Percentiles rank a stretch among this genome's conserved stretches.
Evolutionary conservation across 306 rosid species (phyloP).

Genomic region (Lathyrus tuberosus): DNA sequence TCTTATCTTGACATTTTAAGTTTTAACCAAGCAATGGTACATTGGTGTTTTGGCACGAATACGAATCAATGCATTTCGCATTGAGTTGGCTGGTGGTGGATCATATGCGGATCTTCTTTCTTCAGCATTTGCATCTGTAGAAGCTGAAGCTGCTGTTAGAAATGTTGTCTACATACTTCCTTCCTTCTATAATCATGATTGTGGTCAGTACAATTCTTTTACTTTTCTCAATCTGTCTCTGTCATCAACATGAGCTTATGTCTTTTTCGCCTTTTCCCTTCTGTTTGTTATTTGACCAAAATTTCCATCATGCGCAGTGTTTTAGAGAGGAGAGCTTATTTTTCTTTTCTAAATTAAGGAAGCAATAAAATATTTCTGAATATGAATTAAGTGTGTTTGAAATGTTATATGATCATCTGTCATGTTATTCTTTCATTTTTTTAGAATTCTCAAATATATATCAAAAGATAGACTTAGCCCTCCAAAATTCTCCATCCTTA

Average conservation of each 20-base stretch:
- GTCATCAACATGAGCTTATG: neutral
- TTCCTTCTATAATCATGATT: conserved; percentile 92
- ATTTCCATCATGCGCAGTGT: conserved; percentile 4
- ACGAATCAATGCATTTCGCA: conserved; percentile 84
- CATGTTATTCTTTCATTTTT: no score
- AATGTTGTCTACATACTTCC: conserved; percentile 88
- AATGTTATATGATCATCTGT: no score
- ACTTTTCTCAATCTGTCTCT: conserved; percentile 29
- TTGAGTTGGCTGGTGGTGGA: conserved; percentile 66
- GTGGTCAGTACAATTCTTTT: conserved; percentile 56
- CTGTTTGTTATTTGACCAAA: conserved; percentile 17
- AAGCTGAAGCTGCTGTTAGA: conserved; percentile 82
- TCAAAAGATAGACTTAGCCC: no score
- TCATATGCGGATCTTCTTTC: conserved; percentile 73
- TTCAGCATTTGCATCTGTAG: conserved; percentile 71
- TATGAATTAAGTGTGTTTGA: no score
- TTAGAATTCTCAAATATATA: no score
- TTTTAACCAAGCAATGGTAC: conserved; percentile 87
- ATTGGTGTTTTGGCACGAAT: conserved; percentile 69
- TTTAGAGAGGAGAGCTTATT: no score
- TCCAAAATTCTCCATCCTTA: neutral
- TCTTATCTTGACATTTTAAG: conserved; percentile 64
- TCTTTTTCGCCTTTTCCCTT: neutral
- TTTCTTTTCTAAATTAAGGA: no score
- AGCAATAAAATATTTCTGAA: no score